Conservation (phyloP, 2,329 filamentous ascomycete genomes). For the Cercospora sp. region DNA sequence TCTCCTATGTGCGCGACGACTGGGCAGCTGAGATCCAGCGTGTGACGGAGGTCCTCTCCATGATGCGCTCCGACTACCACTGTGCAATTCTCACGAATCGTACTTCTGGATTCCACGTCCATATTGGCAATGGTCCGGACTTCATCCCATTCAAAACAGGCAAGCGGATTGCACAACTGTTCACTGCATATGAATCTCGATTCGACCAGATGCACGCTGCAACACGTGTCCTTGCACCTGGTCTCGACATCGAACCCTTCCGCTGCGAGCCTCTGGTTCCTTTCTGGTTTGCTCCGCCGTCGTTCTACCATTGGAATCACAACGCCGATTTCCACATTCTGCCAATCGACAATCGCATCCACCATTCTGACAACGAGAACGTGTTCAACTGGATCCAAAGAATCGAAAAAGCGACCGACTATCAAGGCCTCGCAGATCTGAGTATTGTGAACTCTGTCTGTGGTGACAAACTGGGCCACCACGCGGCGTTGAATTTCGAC, state of each 20-base stretch:
- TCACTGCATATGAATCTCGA: constrained; percentile 10
- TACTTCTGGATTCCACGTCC: constrained; percentile 9
- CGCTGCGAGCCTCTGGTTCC: not conserved
- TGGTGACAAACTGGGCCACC: constrained; percentile 1
- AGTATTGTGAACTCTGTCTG: not conserved
- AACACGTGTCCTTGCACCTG: constrained; percentile 1
- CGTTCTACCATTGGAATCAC: constrained; percentile 5
- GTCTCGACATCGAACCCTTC: not conserved
- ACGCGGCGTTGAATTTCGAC: constrained; percentile 7
- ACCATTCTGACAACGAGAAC: not conserved
- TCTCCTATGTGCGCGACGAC: not conserved
- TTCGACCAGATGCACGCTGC: constrained; percentile 10
- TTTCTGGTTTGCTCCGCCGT: constrained; percentile 6
- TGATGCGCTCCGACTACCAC: not conserved
- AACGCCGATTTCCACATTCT: not conserved
- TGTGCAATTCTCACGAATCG: constrained; percentile 9
- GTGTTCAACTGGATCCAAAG: constrained; percentile 9
- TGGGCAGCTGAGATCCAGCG: constrained; percentile 3
- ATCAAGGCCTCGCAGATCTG: not conserved
- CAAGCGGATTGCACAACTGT: constrained; percentile 6
- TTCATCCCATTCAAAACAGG: not conserved
- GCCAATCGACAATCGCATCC: not conserved
- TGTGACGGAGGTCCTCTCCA: constrained; percentile 5
- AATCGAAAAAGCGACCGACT: not conserved
- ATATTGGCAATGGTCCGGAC: not conserved